A percentile compares a stretch with the other conserved stretches of the same genome.
Evolutionary conservation across 2,329 filamentous ascomycete genomes (phyloP).

Genomic region (Grosmannia clavigera): DNA sequence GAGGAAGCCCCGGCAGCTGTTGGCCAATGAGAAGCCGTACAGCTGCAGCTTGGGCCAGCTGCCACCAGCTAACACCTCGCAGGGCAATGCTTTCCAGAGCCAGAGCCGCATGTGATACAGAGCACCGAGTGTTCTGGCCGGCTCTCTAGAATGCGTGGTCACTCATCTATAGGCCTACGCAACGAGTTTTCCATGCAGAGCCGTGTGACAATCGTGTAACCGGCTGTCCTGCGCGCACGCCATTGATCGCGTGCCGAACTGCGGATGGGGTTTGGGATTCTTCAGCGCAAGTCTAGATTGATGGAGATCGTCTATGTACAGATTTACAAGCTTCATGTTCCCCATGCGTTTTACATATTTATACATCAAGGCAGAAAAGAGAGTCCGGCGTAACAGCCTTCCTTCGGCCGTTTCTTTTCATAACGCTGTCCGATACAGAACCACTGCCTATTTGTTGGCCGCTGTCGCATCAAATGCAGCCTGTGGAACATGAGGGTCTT

Average conservation of each 20-base stretch:
- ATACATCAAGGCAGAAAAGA: background rate
- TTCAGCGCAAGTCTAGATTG: background rate
- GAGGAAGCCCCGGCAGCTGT: background rate
- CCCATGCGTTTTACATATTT: conserved; percentile 1
- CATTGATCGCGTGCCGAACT: background rate
- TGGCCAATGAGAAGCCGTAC: background rate
- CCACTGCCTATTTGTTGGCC: background rate
- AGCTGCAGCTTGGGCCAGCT: background rate
- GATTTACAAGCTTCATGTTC: background rate
- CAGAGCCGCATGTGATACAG: background rate
- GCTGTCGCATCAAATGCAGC: background rate
- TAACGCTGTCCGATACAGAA: background rate
- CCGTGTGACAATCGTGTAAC: background rate
- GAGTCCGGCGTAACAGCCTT: background rate
- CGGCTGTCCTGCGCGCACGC: background rate
- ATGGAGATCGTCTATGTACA: conserved; percentile 1
- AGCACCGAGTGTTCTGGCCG: background rate
- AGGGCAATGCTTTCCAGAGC: background rate
- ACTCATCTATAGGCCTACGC: background rate
- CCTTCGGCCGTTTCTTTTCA: background rate
- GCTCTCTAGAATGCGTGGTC: background rate
- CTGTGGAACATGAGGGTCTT: background rate
- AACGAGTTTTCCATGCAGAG: background rate
- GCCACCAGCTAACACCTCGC: background rate
- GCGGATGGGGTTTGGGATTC: background rate